Base-by-base conservation (phyloP, 352 stramenopile genomes). In the Phytophthora parvispora region DNA sequence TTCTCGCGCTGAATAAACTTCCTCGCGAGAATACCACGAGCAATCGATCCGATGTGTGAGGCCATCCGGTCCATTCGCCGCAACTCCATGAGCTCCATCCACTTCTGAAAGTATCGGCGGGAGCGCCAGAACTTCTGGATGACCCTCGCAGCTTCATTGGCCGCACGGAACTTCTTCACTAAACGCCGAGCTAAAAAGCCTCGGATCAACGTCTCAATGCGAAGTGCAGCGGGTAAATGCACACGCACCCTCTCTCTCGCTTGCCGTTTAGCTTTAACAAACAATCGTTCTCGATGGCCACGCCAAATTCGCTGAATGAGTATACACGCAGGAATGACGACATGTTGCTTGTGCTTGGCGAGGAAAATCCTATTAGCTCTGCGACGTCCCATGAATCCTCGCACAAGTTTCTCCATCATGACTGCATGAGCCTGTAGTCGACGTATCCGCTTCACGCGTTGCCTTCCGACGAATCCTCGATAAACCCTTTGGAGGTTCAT, bases 71-170 rank as follows among this genome's bases (percentile, higher is more conserved):
- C 71, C 9, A 50, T 68, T 2, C 72, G 78, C 1, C 85, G 84
- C 18, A 77, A 52, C 7, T 64, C 65, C 75, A 93, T 82, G 10
- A 87, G 59, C 10, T 80, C 70, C 60, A 80, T 74, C 83, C 86
- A 91, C 31, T 83, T 87, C 4, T 60, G 47, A 12, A 79, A 77
- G 43, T 80, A 87, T 13, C 73, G 73, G 36, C 76, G 74, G 18
- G 69, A 78, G 1, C 81, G 77, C 78, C 83, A 95, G 29, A 77
- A 69, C 2, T 68, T 75, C 40, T 94, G 88, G 34, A 95, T 85
- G 16, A 73, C 28, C 8, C 60, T 36, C 3, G 80, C 80, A 12
- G 77, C 83, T 38, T 70, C 28, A 28, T 69, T 73, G 13, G 69
- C 62, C 6, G 43, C 27, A 7, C 74, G 82, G 38, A 75, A 86